phyloP scores from a whole-genome alignment of 73 alveolate species.

The Paramecium sexaurelia region DNA sequence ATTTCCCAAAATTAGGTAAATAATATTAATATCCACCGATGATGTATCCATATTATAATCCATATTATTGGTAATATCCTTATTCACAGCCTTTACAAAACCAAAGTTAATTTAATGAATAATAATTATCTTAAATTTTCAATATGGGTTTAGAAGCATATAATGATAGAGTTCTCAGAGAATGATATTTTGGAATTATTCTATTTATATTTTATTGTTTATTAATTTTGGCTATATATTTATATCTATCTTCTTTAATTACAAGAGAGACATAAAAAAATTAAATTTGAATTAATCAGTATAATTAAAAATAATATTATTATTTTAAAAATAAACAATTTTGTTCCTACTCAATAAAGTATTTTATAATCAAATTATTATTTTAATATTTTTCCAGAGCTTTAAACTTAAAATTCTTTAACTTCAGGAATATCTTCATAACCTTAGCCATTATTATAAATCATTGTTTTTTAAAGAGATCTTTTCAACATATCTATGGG shows the following conservation, averaged over 20 bases:
- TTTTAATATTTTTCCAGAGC: background rate
- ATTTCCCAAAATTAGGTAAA: background rate
- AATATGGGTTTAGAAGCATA: background rate
- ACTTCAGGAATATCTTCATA: background rate
- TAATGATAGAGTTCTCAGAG: background rate
- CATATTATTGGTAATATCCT: background rate
- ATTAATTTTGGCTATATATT: too few species aligned
- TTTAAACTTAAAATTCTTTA: background rate
- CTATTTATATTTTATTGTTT: background rate
- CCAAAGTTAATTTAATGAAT: background rate
- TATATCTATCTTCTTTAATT: too few species aligned
- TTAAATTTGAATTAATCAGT: background rate
- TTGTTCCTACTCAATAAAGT: background rate
- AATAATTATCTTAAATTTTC: background rate
- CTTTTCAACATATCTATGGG: background rate
- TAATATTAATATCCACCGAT: background rate
- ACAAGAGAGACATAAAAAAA: too few species aligned
- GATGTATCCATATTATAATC: background rate
- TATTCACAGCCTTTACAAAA: background rate
- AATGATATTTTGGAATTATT: background rate
- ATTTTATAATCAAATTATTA: background rate
- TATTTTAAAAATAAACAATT: background rate
- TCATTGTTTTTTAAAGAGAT: background rate
- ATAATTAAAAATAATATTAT: background rate
- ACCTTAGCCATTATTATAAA: background rate